These are phyloP conservation scores for Fraxinus velutina DNA, from an alignment of 305 asterid species.

Conservation along the genomic window DNA sequence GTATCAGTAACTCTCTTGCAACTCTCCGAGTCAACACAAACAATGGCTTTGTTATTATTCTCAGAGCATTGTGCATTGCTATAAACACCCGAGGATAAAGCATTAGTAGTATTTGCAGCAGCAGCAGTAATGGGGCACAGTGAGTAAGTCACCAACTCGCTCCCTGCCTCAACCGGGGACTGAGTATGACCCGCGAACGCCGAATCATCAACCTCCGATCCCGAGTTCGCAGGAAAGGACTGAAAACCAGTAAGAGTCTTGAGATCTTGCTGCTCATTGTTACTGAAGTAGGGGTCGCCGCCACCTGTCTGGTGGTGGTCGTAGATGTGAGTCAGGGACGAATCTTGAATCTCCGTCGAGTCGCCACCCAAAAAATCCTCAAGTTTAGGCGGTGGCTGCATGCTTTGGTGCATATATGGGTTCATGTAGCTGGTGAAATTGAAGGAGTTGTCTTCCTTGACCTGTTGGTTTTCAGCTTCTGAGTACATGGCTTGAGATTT, in stretches of 20 bases:
- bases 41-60: slow-evolving; percentile 30
- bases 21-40: slow-evolving; percentile 44
- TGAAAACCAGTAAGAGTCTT: slow-evolving; percentile 52
- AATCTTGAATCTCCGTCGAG: slow-evolving; percentile 75
- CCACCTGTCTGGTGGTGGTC: slow-evolving; percentile 37
- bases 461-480: slow-evolving; percentile 33
- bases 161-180: slow-evolving; percentile 59
- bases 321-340: slow-evolving; percentile 66
- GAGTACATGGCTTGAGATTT: slow-evolving; percentile 47
- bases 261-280: slow-evolving; percentile 57
- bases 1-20: slow-evolving; percentile 70
- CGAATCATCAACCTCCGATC: slow-evolving; percentile 85
- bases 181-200: slow-evolving; percentile 63
- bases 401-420: slow-evolving; percentile 35
- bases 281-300: slow-evolving; percentile 34
- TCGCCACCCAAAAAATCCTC: slow-evolving; percentile 85
- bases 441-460: slow-evolving; percentile 26
- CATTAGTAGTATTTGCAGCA: slow-evolving; percentile 27
- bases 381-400: slow-evolving; percentile 70
- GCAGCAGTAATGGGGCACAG: slow-evolving; percentile 28
- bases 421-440: slow-evolving; percentile 34
- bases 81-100: slow-evolving; percentile 55
- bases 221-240: slow-evolving; percentile 68
- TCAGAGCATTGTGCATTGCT: slow-evolving; percentile 22
- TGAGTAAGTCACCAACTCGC: slow-evolving; percentile 53